These are phyloP conservation scores for Taphrina wiesneri DNA, from an alignment of 1,139 yeast genomes.

Conservation along the genomic window DNA sequence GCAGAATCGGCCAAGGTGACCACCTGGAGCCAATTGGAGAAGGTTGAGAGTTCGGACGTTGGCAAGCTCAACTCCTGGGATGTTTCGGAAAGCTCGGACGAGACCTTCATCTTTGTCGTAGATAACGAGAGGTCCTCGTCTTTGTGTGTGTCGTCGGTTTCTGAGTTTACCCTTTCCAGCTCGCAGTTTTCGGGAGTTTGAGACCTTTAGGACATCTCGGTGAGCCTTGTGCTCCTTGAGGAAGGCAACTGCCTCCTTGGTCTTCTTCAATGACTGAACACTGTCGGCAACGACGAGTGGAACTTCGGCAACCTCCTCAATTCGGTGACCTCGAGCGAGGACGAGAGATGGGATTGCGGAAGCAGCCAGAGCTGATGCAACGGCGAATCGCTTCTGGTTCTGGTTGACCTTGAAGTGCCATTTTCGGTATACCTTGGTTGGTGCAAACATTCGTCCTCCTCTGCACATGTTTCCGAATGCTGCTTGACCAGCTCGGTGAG, in stretches of 20 bases:
- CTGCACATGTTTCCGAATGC: conserved; percentile 99
- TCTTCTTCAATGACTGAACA: conserved; percentile 88
- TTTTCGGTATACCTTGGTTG: conserved; percentile 99
- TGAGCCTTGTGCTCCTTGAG: conserved; percentile 99
- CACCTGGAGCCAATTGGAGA: conserved; percentile 99
- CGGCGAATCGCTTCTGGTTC: conserved; percentile 99
- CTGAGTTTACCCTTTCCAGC: conserved; percentile 99
- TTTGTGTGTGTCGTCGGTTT: conserved; percentile 99
- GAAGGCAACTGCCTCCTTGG: conserved; percentile 98
- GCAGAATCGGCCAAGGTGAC: conserved; percentile 99
- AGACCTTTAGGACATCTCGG: conserved; percentile 96
- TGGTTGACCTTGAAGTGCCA: conserved; percentile 99
- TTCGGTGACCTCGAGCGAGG: conserved; percentile 99
- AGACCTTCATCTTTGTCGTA: conserved; percentile 93
- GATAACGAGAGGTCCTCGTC: conserved; percentile 99
- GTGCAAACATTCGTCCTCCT: conserved; percentile 99
- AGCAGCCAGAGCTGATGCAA: conserved; percentile 99
- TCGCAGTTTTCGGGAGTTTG: conserved; percentile 98
- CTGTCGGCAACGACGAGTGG: conserved; percentile 97
- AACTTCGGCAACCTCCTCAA: conserved; percentile 96
- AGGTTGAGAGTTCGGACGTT: conserved; percentile 90
- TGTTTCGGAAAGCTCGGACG: conserved; percentile 98
- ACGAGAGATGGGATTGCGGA: conserved; percentile 98
- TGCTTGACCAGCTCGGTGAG: conserved; percentile 99
- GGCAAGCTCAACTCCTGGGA: conserved; percentile 99